Conservation (phyloP, 352 stramenopile genomes). For the Phytophthora vignae region DNA sequence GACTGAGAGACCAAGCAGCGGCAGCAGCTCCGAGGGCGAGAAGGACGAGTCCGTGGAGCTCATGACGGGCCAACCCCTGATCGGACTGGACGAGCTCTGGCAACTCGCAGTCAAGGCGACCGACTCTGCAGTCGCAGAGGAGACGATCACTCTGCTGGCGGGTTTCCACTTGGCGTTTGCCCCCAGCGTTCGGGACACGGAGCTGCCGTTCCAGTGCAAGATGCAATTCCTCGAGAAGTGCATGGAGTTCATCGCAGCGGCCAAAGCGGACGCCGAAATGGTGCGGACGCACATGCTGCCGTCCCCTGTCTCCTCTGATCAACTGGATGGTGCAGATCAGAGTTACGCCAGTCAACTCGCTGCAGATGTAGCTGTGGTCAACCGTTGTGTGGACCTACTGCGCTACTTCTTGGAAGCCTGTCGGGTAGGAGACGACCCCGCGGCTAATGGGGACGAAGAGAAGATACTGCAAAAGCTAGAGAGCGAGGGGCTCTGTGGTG, state of each 20-base stretch:
- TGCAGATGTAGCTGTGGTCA: slow-evolving; percentile 36
- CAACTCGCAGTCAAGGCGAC: slow-evolving; percentile 54
- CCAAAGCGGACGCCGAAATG: slow-evolving; percentile 36
- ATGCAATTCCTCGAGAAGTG: slow-evolving; percentile 69
- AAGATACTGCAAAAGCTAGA: slow-evolving; percentile 13
- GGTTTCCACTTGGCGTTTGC: slow-evolving; percentile 67
- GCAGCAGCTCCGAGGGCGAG: slow-evolving; percentile 16
- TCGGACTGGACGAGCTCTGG: slow-evolving; percentile 69
- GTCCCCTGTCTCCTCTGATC: neutral
- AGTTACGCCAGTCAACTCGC: slow-evolving; percentile 4
- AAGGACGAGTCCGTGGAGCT: slow-evolving; percentile 43
- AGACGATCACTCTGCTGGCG: slow-evolving; percentile 66
- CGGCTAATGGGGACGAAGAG: slow-evolving; percentile 15
- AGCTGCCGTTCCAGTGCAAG: slow-evolving; percentile 43
- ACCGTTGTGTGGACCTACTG: slow-evolving; percentile 74
- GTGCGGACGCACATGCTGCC: neutral
- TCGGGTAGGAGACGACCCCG: slow-evolving; percentile 23
- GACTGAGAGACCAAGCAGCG: slow-evolving; percentile 16
- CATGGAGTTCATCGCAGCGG: slow-evolving; percentile 48
- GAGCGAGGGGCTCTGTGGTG: neutral
- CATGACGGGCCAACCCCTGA: slow-evolving; percentile 44
- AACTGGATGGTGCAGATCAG: neutral
- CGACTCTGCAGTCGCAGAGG: slow-evolving; percentile 61
- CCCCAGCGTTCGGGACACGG: slow-evolving; percentile 35
- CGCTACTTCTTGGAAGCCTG: slow-evolving; percentile 75